Conservation (phyloP, 164 flowering plant species). For the grape (Vitis vinifera) region DNA sequence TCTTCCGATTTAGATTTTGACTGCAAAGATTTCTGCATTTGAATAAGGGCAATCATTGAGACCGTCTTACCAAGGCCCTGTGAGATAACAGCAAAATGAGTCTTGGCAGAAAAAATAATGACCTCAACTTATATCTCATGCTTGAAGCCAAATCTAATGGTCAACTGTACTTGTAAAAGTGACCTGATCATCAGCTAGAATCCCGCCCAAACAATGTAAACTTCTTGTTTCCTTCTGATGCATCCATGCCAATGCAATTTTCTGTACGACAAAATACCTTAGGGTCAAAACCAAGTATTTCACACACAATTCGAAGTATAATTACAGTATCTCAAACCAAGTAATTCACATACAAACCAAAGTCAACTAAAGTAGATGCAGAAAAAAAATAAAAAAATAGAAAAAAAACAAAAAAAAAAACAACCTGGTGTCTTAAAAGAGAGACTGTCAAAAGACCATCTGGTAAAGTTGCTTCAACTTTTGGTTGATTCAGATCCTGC, state of each 20-base stretch:
- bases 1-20: slow-evolving; percentile 43
- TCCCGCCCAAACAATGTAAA: slow-evolving; percentile 81
- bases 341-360: no score
- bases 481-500: slow-evolving; percentile 87
- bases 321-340: no score
- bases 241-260: slow-evolving; percentile 97
- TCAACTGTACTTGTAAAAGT: slow-evolving; percentile 4
- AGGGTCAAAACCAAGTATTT: neutral
- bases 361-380: no score
- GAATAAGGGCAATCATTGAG: slow-evolving; percentile 89
- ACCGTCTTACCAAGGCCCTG: slow-evolving; percentile 99
- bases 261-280: slow-evolving; percentile 39
- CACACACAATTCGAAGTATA: neutral
- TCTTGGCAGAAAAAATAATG: neutral
- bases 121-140: slow-evolving; percentile 4
- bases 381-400: neutral
- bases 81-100: slow-evolving; percentile 23
- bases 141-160: slow-evolving; percentile 8
- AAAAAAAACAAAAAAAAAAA: neutral
- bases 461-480: slow-evolving; percentile 61
- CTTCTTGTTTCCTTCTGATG: slow-evolving; percentile 77
- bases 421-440: slow-evolving; percentile 91
- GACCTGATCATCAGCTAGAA: slow-evolving; percentile 99
- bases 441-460: slow-evolving; percentile 76
- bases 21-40: slow-evolving; percentile 51